phyloP scores from a whole-genome alignment of 1,139 yeast genomes.

The Saccharomyces hybrid region DNA sequence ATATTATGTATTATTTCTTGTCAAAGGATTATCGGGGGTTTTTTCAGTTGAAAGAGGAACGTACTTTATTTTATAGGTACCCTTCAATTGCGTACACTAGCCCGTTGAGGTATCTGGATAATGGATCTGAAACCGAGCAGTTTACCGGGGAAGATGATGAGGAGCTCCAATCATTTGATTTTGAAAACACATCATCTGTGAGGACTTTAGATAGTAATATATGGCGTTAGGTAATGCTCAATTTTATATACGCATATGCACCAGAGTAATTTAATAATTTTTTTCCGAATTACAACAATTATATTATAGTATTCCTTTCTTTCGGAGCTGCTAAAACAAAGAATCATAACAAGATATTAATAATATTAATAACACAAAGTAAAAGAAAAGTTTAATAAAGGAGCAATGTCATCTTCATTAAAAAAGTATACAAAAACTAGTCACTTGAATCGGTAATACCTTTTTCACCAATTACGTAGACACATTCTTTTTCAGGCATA shows the following conservation, averaged over 20 bases:
- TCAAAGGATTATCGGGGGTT: conserved; percentile 24
- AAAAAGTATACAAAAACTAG: conserved; percentile 7
- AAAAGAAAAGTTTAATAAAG: not conserved
- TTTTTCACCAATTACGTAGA: conserved; percentile 45
- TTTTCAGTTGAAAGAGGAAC: conserved; percentile 18
- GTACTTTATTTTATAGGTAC: conserved; percentile 16
- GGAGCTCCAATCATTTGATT: not conserved
- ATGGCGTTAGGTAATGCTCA: not conserved
- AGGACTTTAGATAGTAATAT: not conserved
- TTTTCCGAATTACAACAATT: not conserved
- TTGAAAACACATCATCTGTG: not conserved
- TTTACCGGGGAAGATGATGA: not conserved
- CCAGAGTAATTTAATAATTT: not conserved
- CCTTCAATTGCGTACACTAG: conserved; percentile 12
- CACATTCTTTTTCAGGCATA: conserved; percentile 52
- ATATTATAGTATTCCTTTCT: not conserved
- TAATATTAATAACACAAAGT: not conserved
- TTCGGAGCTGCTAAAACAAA: no score
- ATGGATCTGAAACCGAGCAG: not conserved
- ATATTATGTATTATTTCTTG: conserved; percentile 19
- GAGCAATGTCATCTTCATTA: not conserved
- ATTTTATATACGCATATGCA: not conserved
- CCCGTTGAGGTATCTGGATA: conserved; percentile 8
- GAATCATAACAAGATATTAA: no score
- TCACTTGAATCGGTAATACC: conserved; percentile 44